phyloP scores from a whole-genome alignment of 2,329 filamentous ascomycete species.

The Pseudocercospora fijiensis region DNA sequence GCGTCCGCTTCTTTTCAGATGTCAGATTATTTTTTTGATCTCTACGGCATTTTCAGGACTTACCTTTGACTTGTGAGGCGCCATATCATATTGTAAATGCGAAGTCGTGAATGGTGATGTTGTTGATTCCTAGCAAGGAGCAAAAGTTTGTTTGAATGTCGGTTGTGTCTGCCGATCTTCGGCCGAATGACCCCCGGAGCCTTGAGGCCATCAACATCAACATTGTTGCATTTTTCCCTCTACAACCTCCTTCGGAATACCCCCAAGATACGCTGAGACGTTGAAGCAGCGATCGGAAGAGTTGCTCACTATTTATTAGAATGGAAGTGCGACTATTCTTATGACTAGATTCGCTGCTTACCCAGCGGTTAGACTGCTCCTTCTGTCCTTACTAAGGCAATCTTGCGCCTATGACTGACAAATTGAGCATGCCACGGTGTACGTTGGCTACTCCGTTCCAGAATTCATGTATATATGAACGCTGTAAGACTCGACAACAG shows the following conservation, averaged over 20 bases:
- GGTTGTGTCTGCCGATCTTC: neutral
- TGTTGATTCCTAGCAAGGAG: neutral
- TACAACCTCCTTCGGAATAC: neutral
- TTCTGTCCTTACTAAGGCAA: neutral
- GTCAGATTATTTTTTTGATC: neutral
- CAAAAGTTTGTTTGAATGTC: neutral
- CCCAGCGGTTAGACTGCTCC: neutral
- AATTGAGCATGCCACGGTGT: neutral
- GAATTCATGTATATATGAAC: neutral
- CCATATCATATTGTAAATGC: slow-evolving; percentile 12
- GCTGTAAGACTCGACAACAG: neutral
- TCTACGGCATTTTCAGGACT: neutral
- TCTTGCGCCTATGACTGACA: neutral
- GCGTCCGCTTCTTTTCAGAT: slow-evolving; percentile 24
- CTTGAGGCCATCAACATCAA: neutral
- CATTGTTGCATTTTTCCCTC: neutral
- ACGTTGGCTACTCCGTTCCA: neutral
- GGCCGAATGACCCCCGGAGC: neutral
- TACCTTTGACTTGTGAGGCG: slow-evolving; percentile 26
- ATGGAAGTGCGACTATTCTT: neutral
- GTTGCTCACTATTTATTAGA: neutral
- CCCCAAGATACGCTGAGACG: neutral
- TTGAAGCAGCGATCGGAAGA: neutral
- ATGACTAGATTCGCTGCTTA: neutral
- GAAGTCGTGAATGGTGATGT: neutral